Base-by-base conservation (phyloP, 768 basidiomycete genomes). In the Rhizopogon rudus region DNA sequence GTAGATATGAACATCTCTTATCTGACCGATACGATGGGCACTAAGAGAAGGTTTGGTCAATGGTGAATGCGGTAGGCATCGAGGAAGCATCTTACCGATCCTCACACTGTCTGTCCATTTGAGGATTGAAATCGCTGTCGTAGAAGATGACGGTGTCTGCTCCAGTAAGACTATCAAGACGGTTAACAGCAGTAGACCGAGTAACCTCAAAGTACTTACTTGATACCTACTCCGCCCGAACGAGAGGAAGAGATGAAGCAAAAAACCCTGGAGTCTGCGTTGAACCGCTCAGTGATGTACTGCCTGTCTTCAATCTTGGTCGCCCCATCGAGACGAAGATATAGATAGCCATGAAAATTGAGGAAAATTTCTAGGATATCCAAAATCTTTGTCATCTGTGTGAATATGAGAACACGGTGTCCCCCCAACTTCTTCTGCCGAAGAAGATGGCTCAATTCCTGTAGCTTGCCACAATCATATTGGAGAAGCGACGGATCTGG, bases 141-240 rank as follows among this genome's bases (percentile, higher is more conserved):
- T 96, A 98, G 70, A 99, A 95, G 53, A 99, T 83, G 63, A 99
- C 96, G 0, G 97, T 98, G 65, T 96, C 93, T 17, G 93, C 93
- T 16, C 90, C 90, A 6, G 87, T 89, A 58, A 90, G 66, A 69
- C 92, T 87, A 69, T 51, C 51, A 33, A 25, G 13, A 14, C 31
- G 3, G 52, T 68, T 50, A 55, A 61, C 62, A 61, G 55, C 57
- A 48, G 53, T 31, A 63, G 13, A 52, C 53, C 52, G 17, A 60
- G 48, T 52, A 60, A 59, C 57, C 63, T 61, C 44, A 65, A 51
- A 48, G 51, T 1, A 73, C 87, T 57, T 63, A 93, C 89, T 98
- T 98, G 75, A 98, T 97, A 10, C 95, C 95, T 45, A 98, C 92
- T 51, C 91, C 88, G 12, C 92, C 81, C 54, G 89, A 83, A 59